A percentile compares a stretch with the other conserved stretches of the same genome.
Conservation (phyloP, 306 rosid genomes). For the Vicia sativa region DNA sequence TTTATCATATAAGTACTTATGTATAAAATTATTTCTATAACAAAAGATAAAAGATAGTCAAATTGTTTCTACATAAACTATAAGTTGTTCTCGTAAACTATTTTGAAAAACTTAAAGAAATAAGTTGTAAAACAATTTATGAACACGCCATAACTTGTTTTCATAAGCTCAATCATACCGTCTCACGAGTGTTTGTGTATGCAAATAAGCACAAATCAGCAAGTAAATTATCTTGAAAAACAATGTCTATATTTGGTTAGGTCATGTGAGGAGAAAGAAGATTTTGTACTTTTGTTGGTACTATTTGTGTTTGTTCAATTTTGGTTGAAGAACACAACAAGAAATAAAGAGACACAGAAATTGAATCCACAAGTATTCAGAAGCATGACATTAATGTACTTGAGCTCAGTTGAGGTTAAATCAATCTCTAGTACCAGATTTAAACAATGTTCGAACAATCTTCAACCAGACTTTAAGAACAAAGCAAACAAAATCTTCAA, state of each 20-base stretch:
- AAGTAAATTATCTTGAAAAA: not conserved
- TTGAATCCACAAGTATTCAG: slow-evolving; percentile 15
- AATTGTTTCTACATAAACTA: not conserved
- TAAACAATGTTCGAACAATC: not conserved
- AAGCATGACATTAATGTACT: slow-evolving; percentile 7
- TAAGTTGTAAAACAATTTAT: not conserved
- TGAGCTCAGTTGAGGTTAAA: too few relatives aligned
- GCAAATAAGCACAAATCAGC: not conserved
- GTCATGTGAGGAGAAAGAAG: not conserved
- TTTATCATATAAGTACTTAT: not conserved
- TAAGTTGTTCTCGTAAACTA: not conserved
- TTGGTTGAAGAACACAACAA: not conserved
- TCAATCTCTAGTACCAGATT: not conserved
- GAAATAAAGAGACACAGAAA: not conserved
- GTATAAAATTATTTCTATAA: not conserved
- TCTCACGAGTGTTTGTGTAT: not conserved
- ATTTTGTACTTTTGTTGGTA: not conserved
- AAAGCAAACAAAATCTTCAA: not conserved
- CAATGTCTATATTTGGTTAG: not conserved
- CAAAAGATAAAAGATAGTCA: not conserved
- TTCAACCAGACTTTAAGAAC: not conserved
- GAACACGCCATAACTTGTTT: not conserved
- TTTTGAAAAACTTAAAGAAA: not conserved
- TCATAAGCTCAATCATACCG: not conserved
- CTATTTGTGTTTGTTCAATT: not conserved